Conservation (phyloP, 441 rosid species). For the Geranium incanum region DNA sequence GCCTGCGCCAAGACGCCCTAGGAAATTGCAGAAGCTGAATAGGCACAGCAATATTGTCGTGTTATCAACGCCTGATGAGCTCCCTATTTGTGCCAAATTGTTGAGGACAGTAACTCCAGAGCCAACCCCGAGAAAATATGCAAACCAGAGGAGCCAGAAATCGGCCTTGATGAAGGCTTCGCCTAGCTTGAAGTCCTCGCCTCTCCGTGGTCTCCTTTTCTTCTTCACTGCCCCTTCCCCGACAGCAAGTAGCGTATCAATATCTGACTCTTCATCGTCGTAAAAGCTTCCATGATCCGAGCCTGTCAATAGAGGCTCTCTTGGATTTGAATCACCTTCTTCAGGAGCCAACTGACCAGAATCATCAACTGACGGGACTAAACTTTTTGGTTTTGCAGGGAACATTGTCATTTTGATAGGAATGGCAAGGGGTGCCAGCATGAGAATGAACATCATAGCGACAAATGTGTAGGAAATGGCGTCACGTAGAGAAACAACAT, state of each 20-base stretch:
- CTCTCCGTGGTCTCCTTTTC: slow-evolving; percentile 79
- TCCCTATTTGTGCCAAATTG: slow-evolving; percentile 90
- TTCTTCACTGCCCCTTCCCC: slow-evolving; percentile 90
- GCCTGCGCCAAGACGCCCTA: slow-evolving; percentile 86
- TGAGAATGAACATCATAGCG: slow-evolving; percentile 46
- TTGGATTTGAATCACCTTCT: slow-evolving; percentile 26
- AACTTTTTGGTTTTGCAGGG: slow-evolving; percentile 38
- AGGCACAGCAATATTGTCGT: slow-evolving; percentile 60
- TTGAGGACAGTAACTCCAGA: slow-evolving; percentile 82
- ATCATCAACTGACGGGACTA: slow-evolving; percentile 38
- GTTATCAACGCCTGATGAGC: slow-evolving; percentile 56
- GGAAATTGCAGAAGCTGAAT: slow-evolving; percentile 83
- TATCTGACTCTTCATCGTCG: slow-evolving; percentile 48
- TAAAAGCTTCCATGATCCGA: slow-evolving; percentile 48
- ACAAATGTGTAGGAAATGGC: slow-evolving; percentile 42
- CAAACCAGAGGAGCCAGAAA: slow-evolving; percentile 91
- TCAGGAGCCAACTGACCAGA: slow-evolving; percentile 36
- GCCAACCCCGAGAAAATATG: slow-evolving; percentile 82
- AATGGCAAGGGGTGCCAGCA: slow-evolving; percentile 74
- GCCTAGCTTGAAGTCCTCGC: slow-evolving; percentile 77
- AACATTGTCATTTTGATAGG: slow-evolving; percentile 91
- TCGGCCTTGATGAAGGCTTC: slow-evolving; percentile 84
- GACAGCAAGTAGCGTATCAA: slow-evolving; percentile 64
- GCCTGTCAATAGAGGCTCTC: slow-evolving; percentile 53
- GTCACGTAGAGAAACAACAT: slow-evolving; percentile 31